Evolutionary conservation across 164 flowering plant species (phyloP).

Genomic region (Tetracentron sinense): DNA sequence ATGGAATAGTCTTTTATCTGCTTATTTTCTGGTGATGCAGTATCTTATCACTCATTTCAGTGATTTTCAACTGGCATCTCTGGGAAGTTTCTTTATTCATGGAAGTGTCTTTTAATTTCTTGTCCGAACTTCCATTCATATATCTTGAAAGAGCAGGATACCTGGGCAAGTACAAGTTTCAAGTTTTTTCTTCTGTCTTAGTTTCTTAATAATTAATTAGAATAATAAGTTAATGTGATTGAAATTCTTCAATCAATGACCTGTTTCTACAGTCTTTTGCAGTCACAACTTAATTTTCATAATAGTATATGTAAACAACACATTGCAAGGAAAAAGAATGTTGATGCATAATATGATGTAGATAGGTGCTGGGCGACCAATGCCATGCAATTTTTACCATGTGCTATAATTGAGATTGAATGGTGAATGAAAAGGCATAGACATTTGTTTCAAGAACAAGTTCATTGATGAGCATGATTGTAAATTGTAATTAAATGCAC

Average conservation of each 20-base stretch:
- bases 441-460: too few relatives aligned
- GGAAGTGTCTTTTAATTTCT: conserved; percentile 92
- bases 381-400: too few relatives aligned
- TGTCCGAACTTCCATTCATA: conserved; percentile 96
- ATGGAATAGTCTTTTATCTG: background rate
- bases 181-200: conserved; percentile 42
- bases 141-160: conserved; percentile 81
- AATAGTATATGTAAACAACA: background rate
- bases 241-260: background rate
- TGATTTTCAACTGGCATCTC: conserved; percentile 91
- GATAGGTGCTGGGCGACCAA: too few relatives aligned
- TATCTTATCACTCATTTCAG: conserved; percentile 78
- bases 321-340: too few relatives aligned
- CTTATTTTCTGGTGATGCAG: conserved; percentile 46
- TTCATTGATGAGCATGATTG: too few relatives aligned
- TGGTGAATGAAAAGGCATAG: too few relatives aligned
- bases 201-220: background rate
- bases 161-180: conserved; percentile 93
- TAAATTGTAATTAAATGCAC: too few relatives aligned
- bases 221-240: too few relatives aligned
- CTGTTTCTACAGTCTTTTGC: too few relatives aligned
- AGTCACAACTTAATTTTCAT: too few relatives aligned
- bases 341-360: background rate
- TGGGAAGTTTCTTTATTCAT: conserved; percentile 95
- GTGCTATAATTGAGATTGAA: too few relatives aligned